Conservation (phyloP, 2,329 filamentous ascomycete genomes). For the Nigrograna mackinnonii region DNA sequence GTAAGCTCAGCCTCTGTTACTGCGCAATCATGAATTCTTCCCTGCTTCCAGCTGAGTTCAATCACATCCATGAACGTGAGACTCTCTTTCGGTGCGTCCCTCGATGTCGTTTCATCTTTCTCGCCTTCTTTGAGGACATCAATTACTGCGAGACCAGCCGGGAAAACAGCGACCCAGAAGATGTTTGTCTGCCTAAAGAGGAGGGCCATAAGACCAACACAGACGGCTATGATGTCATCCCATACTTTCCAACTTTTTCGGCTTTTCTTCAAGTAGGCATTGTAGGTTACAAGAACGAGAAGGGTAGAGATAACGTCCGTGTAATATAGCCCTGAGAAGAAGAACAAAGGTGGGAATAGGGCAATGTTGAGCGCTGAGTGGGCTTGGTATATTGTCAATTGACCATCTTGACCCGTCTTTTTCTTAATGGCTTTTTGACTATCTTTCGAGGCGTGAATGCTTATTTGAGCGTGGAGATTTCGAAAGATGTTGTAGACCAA, state of each 20-base stretch:
- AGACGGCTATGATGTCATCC: slow-evolving; percentile 18
- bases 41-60: slow-evolving; percentile 23
- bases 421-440: background rate
- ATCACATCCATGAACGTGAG: slow-evolving; percentile 4
- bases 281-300: slow-evolving; percentile 72
- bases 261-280: slow-evolving; percentile 45
- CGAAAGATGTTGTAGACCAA: slow-evolving; percentile 28
- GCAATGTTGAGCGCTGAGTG: slow-evolving; percentile 78
- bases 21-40: slow-evolving; percentile 22
- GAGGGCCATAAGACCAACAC: slow-evolving; percentile 70
- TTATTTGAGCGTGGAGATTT: slow-evolving; percentile 6
- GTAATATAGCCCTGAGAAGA: slow-evolving; percentile 95
- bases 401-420: slow-evolving; percentile 25
- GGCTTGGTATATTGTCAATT: too few relatives aligned
- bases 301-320: slow-evolving; percentile 86
- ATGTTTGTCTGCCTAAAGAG: slow-evolving; percentile 93
- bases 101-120: background rate
- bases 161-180: slow-evolving; percentile 86
- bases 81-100: background rate
- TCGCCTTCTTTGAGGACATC: slow-evolving; percentile 24
- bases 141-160: slow-evolving; percentile 58
- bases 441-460: background rate
- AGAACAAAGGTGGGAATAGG: slow-evolving; percentile 89
- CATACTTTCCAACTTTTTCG: slow-evolving; percentile 15
- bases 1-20: slow-evolving; percentile 23